A percentile compares a stretch with the other conserved stretches of the same genome.
Evolutionary conservation across 352 stramenopile genomes (phyloP).

Genomic region (Globisporangium apiculatum): DNA sequence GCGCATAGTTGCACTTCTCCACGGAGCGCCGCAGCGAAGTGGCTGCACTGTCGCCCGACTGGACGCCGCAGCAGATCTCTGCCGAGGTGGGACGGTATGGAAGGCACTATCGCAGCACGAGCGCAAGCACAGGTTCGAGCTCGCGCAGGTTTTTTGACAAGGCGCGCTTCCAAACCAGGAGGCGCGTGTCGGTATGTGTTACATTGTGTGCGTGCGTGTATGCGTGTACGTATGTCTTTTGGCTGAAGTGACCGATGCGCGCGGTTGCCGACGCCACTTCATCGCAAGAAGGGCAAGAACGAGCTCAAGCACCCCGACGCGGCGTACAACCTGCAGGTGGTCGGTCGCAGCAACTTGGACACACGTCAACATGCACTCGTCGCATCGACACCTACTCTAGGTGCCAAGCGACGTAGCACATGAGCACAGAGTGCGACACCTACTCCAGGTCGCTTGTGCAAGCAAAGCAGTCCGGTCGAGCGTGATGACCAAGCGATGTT

Average conservation of each 20-base stretch:
- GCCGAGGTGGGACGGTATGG: constrained; percentile 43
- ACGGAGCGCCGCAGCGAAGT: constrained; percentile 25
- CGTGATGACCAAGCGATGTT: too few species aligned
- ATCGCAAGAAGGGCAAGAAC: constrained; percentile 30
- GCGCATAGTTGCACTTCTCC: constrained; percentile 52
- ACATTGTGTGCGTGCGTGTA: not conserved
- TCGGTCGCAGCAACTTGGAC: too few species aligned
- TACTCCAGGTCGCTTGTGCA: too few species aligned
- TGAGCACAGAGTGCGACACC: too few species aligned
- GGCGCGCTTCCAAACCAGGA: constrained; percentile 28
- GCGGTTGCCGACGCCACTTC: constrained; percentile 8
- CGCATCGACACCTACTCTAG: too few species aligned
- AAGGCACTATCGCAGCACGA: constrained; percentile 31
- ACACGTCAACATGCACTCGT: too few species aligned
- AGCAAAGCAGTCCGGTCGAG: too few species aligned
- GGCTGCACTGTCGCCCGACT: constrained; percentile 22
- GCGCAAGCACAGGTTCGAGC: constrained; percentile 39
- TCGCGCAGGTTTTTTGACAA: constrained; percentile 48
- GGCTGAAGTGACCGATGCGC: not conserved
- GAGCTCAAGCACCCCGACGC: constrained; percentile 48
- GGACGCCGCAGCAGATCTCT: constrained; percentile 41
- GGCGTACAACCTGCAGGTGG: constrained; percentile 23
- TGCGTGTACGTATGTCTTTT: too few species aligned
- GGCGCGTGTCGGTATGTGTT: not conserved
- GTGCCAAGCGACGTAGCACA: too few species aligned